phyloP scores from a whole-genome alignment of 2,329 filamentous ascomycete genomes.

The Berkeleyomyces rouxiae region DNA sequence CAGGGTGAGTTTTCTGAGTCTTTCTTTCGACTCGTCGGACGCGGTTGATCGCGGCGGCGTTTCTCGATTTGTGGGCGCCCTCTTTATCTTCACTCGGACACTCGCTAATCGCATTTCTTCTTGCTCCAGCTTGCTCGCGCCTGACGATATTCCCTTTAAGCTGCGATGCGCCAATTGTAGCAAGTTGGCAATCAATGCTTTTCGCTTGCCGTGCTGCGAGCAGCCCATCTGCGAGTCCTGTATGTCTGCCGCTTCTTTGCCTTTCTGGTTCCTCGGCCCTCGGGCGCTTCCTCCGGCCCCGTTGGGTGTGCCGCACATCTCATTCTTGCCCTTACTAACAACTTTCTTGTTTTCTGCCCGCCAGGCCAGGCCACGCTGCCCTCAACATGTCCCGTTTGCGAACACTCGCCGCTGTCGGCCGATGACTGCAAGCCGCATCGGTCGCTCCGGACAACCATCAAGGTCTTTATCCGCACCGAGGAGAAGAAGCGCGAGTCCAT shows the following conservation, averaged over 20 bases:
- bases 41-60: not conserved
- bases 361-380: conserved; percentile 60
- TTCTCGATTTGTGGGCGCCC: not conserved
- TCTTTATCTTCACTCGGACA: conserved; percentile 11
- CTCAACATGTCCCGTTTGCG: conserved; percentile 77
- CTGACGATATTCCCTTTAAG: conserved; percentile 88
- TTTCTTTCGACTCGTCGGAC: not conserved
- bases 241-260: conserved; percentile 29
- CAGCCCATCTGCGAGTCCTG: conserved; percentile 85
- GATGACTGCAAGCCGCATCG: conserved; percentile 83
- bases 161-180: conserved; percentile 88
- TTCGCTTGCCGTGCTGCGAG: conserved; percentile 85
- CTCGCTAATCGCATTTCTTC: not conserved
- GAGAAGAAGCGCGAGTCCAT: conserved; percentile 71
- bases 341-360: not conserved
- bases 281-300: too few relatives aligned
- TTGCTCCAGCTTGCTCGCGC: conserved; percentile 47
- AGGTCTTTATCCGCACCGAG: conserved; percentile 76
- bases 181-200: conserved; percentile 78
- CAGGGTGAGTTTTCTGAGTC: conserved; percentile 28
- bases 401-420: conserved; percentile 72
- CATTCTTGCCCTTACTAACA: not conserved
- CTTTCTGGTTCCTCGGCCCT: conserved; percentile 4
- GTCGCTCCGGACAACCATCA: conserved; percentile 77
- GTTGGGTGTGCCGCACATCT: too few relatives aligned